Percentiles rank a stretch among this genome's conserved stretches.
Evolutionary conservation across 1,284 basidiomycete species (phyloP).

Genomic region (Heterobasidion occidentale): DNA sequence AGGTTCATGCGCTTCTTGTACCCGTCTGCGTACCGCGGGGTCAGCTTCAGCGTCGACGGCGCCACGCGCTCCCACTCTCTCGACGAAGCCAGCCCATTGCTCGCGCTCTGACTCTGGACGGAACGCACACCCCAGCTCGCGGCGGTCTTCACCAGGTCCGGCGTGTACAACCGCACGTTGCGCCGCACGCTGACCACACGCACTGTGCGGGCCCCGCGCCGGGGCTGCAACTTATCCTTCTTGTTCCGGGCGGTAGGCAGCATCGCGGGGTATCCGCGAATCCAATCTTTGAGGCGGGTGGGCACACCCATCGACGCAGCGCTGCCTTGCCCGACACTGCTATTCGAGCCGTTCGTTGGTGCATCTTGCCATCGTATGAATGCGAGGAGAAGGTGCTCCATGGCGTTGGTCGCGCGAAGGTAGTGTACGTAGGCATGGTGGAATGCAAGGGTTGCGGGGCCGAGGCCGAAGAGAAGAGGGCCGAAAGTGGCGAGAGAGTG

Average conservation of each 20-base stretch:
- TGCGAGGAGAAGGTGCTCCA: slow-evolving; percentile 81
- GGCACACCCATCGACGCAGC: slow-evolving; percentile 61
- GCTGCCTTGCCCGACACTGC: slow-evolving; percentile 30
- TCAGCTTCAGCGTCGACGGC: slow-evolving; percentile 44
- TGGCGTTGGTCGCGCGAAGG: slow-evolving; percentile 73
- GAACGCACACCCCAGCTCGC: slow-evolving; percentile 58
- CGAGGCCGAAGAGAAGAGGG: slow-evolving; percentile 76
- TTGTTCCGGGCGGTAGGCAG: slow-evolving; percentile 27
- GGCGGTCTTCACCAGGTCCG: slow-evolving; percentile 68
- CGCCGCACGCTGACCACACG: slow-evolving; percentile 67
- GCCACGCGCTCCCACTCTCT: slow-evolving; percentile 69
- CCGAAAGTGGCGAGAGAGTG: slow-evolving; percentile 83
- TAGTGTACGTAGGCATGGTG: slow-evolving; percentile 76
- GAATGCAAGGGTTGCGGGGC: slow-evolving; percentile 54
- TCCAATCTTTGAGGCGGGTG: slow-evolving; percentile 77
- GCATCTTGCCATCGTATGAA: slow-evolving; percentile 77
- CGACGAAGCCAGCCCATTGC: slow-evolving; percentile 41
- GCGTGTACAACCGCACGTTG: slow-evolving; percentile 77
- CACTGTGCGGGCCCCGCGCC: slow-evolving; percentile 66
- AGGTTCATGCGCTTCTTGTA: slow-evolving; percentile 70
- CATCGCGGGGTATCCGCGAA: slow-evolving; percentile 75
- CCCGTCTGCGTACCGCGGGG: slow-evolving; percentile 56
- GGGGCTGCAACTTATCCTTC: slow-evolving; percentile 43
- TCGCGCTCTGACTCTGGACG: slow-evolving; percentile 18
- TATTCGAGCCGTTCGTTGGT: slow-evolving; percentile 22